Percentiles rank a stretch among this genome's conserved stretches.
Evolutionary conservation across 306 rosid genomes (phyloP).

Genomic region (Albizia julibrissin): DNA sequence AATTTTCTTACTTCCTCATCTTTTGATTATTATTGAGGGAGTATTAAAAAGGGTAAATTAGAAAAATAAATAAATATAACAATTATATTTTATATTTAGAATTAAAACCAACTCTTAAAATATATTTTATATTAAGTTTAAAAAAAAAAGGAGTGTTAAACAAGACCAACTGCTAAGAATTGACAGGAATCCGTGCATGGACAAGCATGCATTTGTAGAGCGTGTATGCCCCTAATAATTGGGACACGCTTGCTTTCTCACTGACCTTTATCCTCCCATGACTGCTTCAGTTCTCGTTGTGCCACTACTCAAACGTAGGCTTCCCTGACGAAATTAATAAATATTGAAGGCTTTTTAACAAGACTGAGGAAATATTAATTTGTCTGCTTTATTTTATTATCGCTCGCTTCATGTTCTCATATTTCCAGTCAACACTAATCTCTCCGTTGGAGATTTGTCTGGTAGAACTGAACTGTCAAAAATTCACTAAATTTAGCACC

Average conservation of each 20-base stretch:
- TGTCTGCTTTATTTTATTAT: not conserved
- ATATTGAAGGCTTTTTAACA: not conserved
- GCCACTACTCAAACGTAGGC: not conserved
- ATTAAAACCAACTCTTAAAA: too few species aligned
- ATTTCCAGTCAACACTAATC: not conserved
- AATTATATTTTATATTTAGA: too few species aligned
- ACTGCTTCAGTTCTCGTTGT: not conserved
- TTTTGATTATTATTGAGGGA: too few species aligned
- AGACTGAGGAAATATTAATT: not conserved
- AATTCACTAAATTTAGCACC: slow-evolving; percentile 22
- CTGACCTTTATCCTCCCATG: not conserved
- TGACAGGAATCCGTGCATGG: not conserved
- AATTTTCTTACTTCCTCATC: too few species aligned
- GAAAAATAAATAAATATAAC: too few species aligned
- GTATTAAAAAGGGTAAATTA: too few species aligned
- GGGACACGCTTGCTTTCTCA: not conserved
- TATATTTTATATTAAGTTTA: too few species aligned
- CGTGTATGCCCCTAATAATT: not conserved
- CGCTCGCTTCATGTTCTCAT: not conserved
- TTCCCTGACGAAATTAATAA: not conserved
- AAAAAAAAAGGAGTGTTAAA: accelerated
- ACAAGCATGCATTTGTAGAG: not conserved
- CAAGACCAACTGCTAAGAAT: too few species aligned
- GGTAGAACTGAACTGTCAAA: slow-evolving; percentile 28
- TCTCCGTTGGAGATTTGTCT: not conserved